A percentile compares a stretch with the other conserved stretches of the same genome.
Evolutionary conservation across 108 stramenopile species (phyloP).

Genomic region (Skeletonema costatum): DNA sequence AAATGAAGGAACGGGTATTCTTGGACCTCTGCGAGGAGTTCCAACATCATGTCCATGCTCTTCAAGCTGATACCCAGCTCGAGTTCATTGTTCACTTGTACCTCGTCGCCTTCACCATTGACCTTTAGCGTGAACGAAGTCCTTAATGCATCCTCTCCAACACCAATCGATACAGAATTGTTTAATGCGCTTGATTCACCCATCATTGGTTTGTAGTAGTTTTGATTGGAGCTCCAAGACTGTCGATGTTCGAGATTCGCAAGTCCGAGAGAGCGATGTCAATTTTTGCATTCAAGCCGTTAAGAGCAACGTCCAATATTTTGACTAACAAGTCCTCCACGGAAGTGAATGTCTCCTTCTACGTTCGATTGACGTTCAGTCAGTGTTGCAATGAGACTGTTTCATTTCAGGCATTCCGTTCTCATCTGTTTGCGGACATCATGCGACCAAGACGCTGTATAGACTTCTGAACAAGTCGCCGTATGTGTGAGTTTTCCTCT

Average conservation of each 20-base stretch:
- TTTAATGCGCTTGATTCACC: constrained; percentile 51
- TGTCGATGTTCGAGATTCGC: constrained; percentile 61
- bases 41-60: constrained; percentile 42
- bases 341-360: constrained; percentile 31
- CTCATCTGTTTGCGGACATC: constrained; percentile 11
- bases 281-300: constrained; percentile 67
- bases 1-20: constrained; percentile 55
- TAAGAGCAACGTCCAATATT: constrained; percentile 50
- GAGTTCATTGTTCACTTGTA: constrained; percentile 53
- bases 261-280: constrained; percentile 57
- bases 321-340: constrained; percentile 27
- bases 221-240: constrained; percentile 54
- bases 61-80: constrained; percentile 43
- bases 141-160: constrained; percentile 41
- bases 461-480: constrained; percentile 41
- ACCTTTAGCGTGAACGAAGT: constrained; percentile 51
- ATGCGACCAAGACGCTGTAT: constrained; percentile 20
- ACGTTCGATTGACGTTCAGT: constrained; percentile 35
- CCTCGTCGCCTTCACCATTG: constrained; percentile 53
- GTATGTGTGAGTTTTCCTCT: constrained; percentile 36
- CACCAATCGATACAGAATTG: constrained; percentile 61
- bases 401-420: constrained; percentile 43
- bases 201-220: constrained; percentile 51
- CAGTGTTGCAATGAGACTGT: constrained; percentile 30
- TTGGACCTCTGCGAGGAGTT: constrained; percentile 52